Conservation (phyloP, 1,284 basidiomycete species). For the Tremellales sp. region DNA sequence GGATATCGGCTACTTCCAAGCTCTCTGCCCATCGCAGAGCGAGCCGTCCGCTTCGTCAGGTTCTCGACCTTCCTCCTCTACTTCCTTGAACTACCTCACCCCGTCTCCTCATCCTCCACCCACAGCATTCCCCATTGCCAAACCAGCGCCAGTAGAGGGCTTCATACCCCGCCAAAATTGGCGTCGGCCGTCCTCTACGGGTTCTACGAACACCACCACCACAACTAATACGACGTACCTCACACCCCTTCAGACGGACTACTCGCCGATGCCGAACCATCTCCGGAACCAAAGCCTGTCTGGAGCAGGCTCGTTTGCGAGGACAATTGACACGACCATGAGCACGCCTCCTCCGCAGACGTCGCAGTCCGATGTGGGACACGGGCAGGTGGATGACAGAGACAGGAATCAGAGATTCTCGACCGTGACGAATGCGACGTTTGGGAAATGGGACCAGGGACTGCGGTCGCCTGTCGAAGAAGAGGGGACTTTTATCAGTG, state of each 20-base stretch:
- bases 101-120: slow-evolving; percentile 1
- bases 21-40: slow-evolving; percentile 30
- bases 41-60: slow-evolving; percentile 3
- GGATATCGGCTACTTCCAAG: slow-evolving; percentile 42
- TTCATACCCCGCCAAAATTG: slow-evolving; percentile 18
- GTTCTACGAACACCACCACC: slow-evolving; percentile 27
- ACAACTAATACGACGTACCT: slow-evolving; percentile 29
- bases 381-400: slow-evolving; percentile 10
- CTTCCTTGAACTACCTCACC: slow-evolving; percentile 1
- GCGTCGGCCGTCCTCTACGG: slow-evolving; percentile 30
- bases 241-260: slow-evolving; percentile 6
- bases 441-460: slow-evolving; percentile 30
- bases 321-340: not conserved
- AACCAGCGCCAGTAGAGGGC: slow-evolving; percentile 18
- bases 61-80: slow-evolving; percentile 5
- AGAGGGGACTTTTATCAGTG: not conserved
- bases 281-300: not conserved
- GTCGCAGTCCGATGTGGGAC: slow-evolving; percentile 22
- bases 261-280: slow-evolving; percentile 18
- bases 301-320: not conserved
- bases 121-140: slow-evolving; percentile 1
- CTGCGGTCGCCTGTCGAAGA: slow-evolving; percentile 7
- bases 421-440: slow-evolving; percentile 28
- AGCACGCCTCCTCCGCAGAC: not conserved
- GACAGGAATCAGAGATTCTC: slow-evolving; percentile 20